A percentile compares a stretch with the other conserved stretches of the same genome.
phyloP scores from a whole-genome alignment of 2,329 filamentous ascomycete species.

The Eurotiales sp. region DNA sequence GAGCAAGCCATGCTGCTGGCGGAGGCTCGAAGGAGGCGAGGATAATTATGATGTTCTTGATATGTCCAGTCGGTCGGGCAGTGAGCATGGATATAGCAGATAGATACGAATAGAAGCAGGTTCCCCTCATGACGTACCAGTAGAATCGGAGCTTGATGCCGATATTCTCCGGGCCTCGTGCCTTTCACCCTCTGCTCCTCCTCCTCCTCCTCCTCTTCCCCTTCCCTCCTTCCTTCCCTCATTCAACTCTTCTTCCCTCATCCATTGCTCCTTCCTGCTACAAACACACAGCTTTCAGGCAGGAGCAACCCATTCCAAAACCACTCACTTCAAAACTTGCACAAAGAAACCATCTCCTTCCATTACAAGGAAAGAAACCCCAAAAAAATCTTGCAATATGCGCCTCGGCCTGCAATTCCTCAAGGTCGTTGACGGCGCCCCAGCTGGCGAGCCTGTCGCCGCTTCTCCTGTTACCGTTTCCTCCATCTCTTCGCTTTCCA shows the following conservation, averaged over 20 bases:
- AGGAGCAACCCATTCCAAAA: not conserved
- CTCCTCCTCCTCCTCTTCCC: not conserved
- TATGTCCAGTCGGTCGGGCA: too few relatives aligned
- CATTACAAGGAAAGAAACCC: too few relatives aligned
- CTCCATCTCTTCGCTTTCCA: not conserved
- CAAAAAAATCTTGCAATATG: too few relatives aligned
- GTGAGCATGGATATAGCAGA: too few relatives aligned
- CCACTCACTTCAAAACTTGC: too few relatives aligned
- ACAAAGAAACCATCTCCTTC: not conserved
- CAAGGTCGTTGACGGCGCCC: not conserved
- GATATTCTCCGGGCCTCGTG: constrained; percentile 1
- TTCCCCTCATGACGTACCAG: too few relatives aligned
- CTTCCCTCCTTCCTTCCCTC: constrained; percentile 1
- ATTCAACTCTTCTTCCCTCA: constrained; percentile 3
- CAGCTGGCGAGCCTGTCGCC: not conserved
- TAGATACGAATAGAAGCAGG: too few relatives aligned
- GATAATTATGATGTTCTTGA: too few relatives aligned
- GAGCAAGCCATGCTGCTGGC: too few relatives aligned
- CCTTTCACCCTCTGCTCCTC: constrained; percentile 1
- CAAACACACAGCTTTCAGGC: not conserved
- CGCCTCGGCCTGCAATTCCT: not conserved
- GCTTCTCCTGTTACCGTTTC: not conserved
- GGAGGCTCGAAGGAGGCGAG: too few relatives aligned
- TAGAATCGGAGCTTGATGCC: not conserved
- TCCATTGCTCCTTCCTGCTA: constrained; percentile 6